Conservation (phyloP, 164 flowering plant genomes). For the Vitis amurensis region DNA sequence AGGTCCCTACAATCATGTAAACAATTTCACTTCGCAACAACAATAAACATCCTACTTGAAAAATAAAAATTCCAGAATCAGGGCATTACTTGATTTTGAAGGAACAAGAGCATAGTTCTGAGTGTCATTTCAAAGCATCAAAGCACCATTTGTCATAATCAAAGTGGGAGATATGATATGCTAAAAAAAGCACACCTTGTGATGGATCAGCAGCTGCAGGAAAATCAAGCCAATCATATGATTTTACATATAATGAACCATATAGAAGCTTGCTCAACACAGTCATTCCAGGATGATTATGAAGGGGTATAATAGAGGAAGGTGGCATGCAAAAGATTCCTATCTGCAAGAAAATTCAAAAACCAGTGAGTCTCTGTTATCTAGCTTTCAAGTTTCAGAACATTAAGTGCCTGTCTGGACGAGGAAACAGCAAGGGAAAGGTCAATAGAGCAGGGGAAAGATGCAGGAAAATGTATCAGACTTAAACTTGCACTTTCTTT, state of each 20-base stretch:
- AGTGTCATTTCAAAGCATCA: too few species aligned
- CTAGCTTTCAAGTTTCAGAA: not conserved
- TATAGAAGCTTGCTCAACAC: slow-evolving; percentile 94
- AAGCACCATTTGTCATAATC: slow-evolving; percentile 3
- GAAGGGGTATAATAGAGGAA: slow-evolving; percentile 89
- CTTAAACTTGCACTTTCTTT: too few species aligned
- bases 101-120: too few species aligned
- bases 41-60: too few species aligned
- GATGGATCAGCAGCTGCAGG: slow-evolving; percentile 54
- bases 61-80: not conserved
- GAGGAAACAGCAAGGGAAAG: too few species aligned
- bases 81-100: not conserved
- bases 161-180: not conserved
- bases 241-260: slow-evolving; percentile 72
- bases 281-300: slow-evolving; percentile 99
- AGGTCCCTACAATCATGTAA: too few species aligned
- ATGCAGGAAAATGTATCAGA: too few species aligned
- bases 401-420: too few species aligned
- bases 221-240: slow-evolving; percentile 84
- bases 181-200: slow-evolving; percentile 45
- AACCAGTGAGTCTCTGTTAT: not conserved
- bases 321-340: slow-evolving; percentile 98
- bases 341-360: slow-evolving; percentile 50
- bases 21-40: too few species aligned
- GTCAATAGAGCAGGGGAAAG: too few species aligned